Percentiles rank a stretch among this genome's conserved stretches.
These are phyloP conservation scores for Graphilbum sp. DNA, from an alignment of 2,329 filamentous ascomycete genomes.

Conservation along the genomic window DNA sequence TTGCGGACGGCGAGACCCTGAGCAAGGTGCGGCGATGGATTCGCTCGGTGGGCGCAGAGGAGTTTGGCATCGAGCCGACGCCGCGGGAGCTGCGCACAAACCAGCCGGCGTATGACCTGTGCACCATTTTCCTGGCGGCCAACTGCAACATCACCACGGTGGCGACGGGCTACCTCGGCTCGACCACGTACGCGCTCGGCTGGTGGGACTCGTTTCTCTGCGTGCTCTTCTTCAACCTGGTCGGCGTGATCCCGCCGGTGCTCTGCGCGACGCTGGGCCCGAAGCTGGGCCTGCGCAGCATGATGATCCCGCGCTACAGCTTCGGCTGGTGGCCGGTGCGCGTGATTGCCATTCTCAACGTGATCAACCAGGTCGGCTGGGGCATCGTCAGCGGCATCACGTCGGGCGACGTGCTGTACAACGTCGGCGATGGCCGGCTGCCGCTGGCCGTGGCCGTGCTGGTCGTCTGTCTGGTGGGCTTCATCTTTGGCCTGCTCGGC, in stretches of 20 bases:
- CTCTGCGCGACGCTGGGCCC: conserved; percentile 13
- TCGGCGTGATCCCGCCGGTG: conserved; percentile 12
- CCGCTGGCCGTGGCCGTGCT: conserved; percentile 11
- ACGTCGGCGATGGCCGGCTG: conserved; percentile 10
- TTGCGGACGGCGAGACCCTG: no score
- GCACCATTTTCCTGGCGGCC: conserved; percentile 9
- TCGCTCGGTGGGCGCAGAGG: conserved; percentile 8
- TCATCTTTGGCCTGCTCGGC: conserved; percentile 11
- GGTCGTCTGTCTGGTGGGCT: conserved; percentile 9
- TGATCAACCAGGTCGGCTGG: conserved; percentile 11
- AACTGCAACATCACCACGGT: conserved; percentile 9
- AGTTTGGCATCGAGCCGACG: conserved; percentile 8
- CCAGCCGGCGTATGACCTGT: conserved; percentile 8
- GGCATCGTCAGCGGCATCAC: conserved; percentile 10
- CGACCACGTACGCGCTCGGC: conserved; percentile 10
- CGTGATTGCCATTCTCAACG: conserved; percentile 8
- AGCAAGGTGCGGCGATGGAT: conserved; percentile 8
- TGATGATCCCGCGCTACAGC: conserved; percentile 15
- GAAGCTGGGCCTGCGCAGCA: conserved; percentile 14
- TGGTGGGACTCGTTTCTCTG: conserved; percentile 13
- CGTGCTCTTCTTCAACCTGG: conserved; percentile 15
- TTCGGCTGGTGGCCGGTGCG: conserved; percentile 13
- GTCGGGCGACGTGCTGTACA: conserved; percentile 10
- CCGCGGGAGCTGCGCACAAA: conserved; percentile 7
- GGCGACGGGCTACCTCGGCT: conserved; percentile 4